Conservation (phyloP, 2,329 filamentous ascomycete species). For the Alternaria incomplexa region DNA sequence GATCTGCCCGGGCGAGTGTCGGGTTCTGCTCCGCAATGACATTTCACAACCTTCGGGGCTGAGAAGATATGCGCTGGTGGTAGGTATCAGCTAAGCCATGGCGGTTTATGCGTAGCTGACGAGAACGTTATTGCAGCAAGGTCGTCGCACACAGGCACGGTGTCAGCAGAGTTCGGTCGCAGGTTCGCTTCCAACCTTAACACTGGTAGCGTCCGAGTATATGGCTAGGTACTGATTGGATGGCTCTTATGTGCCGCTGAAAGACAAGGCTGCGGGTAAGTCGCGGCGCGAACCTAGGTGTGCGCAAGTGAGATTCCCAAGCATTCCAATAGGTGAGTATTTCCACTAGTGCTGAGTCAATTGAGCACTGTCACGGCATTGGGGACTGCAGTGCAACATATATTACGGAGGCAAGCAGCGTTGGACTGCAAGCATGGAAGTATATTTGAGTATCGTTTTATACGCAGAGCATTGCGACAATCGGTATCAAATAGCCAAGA, state of each 20-base stretch:
- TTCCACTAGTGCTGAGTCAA: background rate
- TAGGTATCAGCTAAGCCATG: background rate
- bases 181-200: background rate
- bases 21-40: background rate
- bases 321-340: background rate
- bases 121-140: background rate
- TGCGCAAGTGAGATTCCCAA: background rate
- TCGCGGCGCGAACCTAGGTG: slow-evolving; percentile 13
- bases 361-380: background rate
- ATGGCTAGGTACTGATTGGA: slow-evolving; percentile 5
- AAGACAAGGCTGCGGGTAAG: slow-evolving; percentile 13
- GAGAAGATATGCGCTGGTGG: background rate
- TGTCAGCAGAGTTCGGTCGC: background rate
- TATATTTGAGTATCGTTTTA: background rate
- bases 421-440: background rate
- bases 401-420: background rate
- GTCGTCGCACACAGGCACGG: background rate
- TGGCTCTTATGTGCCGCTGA: slow-evolving; percentile 3
- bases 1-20: background rate
- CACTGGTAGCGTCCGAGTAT: background rate
- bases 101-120: background rate
- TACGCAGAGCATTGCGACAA: background rate
- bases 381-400: background rate
- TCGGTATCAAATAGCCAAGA: background rate
- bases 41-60: background rate